Conservation (phyloP, 768 basidiomycete genomes). For the Phylloporus scabripes region DNA sequence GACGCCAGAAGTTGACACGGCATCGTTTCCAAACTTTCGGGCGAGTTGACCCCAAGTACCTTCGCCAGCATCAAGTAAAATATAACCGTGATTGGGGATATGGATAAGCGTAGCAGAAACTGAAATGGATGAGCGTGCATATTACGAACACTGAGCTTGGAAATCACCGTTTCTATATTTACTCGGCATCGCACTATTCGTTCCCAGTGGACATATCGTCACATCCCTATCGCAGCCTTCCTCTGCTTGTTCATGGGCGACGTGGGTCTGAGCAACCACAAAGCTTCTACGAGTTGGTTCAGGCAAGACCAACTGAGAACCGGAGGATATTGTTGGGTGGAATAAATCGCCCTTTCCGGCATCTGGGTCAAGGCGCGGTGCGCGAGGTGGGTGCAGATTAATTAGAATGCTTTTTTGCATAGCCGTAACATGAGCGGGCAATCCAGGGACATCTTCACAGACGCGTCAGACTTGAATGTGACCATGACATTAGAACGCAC, state of each 20-base stretch:
- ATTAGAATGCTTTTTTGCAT: conserved; percentile 41
- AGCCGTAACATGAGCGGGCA: conserved; percentile 42
- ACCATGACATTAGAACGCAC: conserved; percentile 20
- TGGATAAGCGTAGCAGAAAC: conserved; percentile 74
- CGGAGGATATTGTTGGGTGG: conserved; percentile 21
- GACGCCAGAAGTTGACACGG: conserved; percentile 33
- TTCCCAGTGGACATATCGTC: conserved; percentile 73
- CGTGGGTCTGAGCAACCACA: conserved; percentile 28
- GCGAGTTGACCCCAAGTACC: conserved; percentile 88
- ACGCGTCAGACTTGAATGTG: not conserved
- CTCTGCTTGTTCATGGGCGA: not conserved
- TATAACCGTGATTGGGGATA: conserved; percentile 64
- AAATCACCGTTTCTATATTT: conserved; percentile 79
- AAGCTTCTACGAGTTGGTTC: conserved; percentile 36
- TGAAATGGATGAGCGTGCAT: conserved; percentile 22
- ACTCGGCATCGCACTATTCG: conserved; percentile 79
- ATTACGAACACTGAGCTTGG: conserved; percentile 7
- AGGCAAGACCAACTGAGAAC: conserved; percentile 16
- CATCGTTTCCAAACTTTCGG: conserved; percentile 63
- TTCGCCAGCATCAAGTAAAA: conserved; percentile 89
- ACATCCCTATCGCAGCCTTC: conserved; percentile 56
- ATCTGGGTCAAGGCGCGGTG: conserved; percentile 34
- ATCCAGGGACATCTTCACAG: conserved; percentile 32
- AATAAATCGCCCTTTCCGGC: conserved; percentile 28
- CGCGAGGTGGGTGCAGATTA: conserved; percentile 42